A percentile compares a stretch with the other conserved stretches of the same genome.
Evolutionary conservation across 768 basidiomycete species (phyloP).

Genomic region (Lactifluus rugatus): DNA sequence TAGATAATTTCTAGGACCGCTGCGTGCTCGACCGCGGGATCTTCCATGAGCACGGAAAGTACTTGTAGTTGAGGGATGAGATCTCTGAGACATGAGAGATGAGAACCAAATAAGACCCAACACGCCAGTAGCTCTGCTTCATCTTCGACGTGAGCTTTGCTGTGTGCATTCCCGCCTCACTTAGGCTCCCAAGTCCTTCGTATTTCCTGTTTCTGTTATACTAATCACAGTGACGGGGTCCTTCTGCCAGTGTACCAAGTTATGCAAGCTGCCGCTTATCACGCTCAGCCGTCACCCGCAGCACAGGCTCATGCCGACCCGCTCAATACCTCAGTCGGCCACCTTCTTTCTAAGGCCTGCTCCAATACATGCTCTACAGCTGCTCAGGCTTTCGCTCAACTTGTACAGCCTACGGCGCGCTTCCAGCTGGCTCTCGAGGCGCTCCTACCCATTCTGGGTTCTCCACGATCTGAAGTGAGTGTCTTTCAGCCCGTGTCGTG

Average conservation of each 20-base stretch:
- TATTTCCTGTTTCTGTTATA: neutral
- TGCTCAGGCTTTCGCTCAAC: conserved; percentile 62
- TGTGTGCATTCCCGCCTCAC: neutral
- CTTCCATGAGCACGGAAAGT: conserved; percentile 23
- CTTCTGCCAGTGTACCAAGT: conserved; percentile 9
- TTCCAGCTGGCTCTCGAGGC: conserved; percentile 81
- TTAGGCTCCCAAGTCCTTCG: neutral
- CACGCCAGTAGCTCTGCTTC: neutral
- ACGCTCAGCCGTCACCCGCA: conserved; percentile 26
- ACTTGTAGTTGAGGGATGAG: neutral
- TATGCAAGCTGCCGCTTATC: conserved; percentile 28
- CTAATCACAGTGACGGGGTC: neutral
- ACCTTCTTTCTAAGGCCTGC: conserved; percentile 57
- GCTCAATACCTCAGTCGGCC: conserved; percentile 52
- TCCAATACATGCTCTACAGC: conserved; percentile 69
- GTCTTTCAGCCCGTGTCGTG: neutral
- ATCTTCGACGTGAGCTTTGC: neutral
- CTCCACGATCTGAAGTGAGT: conserved; percentile 21
- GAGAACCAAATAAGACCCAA: conserved; percentile 7
- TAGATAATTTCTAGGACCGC: conserved; percentile 65
- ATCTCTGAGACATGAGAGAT: neutral
- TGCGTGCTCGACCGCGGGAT: conserved; percentile 50
- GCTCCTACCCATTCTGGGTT: conserved; percentile 61
- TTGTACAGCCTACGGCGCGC: conserved; percentile 65
- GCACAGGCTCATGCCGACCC: conserved; percentile 35